phyloP scores from a whole-genome alignment of 2,329 filamentous ascomycete species.

The Diplocarpon mali region DNA sequence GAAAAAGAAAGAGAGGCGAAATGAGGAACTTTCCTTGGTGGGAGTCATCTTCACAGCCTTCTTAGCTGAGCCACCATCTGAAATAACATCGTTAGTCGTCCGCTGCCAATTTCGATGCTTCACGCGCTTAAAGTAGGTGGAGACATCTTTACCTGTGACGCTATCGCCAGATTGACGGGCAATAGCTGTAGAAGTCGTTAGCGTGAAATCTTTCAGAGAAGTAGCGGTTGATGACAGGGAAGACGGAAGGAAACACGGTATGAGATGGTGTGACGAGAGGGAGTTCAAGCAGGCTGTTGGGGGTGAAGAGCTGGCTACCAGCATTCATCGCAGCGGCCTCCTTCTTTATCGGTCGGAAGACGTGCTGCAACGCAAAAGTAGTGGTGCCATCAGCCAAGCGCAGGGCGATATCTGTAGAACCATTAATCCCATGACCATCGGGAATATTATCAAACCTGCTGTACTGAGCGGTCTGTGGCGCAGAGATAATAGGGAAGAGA shows the following conservation, averaged over 20 bases:
- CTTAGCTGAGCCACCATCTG: constrained; percentile 8
- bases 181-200: constrained; percentile 23
- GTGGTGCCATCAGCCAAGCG: constrained; percentile 18
- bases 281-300: neutral
- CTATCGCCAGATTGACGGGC: constrained; percentile 21
- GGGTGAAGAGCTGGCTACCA: constrained; percentile 9
- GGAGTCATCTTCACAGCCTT: constrained; percentile 8
- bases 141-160: constrained; percentile 23
- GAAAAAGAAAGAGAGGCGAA: neutral
- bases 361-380: constrained; percentile 20
- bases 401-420: constrained; percentile 9
- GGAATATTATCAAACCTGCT: neutral
- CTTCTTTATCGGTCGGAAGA: constrained; percentile 23
- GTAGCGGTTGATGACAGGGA: constrained; percentile 7
- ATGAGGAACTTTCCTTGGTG: neutral
- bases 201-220: constrained; percentile 9
- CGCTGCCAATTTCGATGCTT: constrained; percentile 19
- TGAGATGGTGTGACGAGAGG: neutral
- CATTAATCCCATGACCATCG: constrained; percentile 8
- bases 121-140: constrained; percentile 20
- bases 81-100: constrained; percentile 3
- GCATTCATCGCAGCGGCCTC: constrained; percentile 17
- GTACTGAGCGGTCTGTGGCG: neutral
- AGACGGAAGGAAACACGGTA: constrained; percentile 9
- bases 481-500: neutral